Conservation (phyloP, 805 yeast genomes). For the Saccharomycopsis vini region DNA sequence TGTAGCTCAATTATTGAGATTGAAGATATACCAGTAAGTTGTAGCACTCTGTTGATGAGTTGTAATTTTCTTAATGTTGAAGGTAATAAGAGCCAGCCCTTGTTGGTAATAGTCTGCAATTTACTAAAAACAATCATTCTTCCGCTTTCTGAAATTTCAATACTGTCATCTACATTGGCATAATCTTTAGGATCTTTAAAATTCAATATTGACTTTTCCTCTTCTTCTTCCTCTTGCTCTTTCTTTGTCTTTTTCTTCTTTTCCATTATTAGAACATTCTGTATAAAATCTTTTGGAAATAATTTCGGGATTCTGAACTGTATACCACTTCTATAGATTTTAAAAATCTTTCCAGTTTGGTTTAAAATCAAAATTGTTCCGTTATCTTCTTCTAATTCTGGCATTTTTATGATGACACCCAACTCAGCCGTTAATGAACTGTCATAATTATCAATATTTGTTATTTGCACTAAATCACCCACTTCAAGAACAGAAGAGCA, state of each 20-base stretch:
- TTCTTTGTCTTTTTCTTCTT: neutral
- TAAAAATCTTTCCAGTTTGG: conserved; percentile 1
- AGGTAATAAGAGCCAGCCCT: conserved; percentile 34
- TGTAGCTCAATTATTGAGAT: conserved; percentile 31
- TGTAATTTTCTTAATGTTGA: conserved; percentile 35
- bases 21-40: conserved; percentile 34
- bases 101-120: conserved; percentile 31
- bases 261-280: neutral
- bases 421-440: conserved; percentile 1
- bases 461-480: conserved; percentile 8
- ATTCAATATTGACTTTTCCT: neutral
- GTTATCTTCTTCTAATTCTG: neutral
- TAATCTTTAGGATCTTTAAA: neutral
- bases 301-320: conserved; percentile 10
- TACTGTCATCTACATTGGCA: conserved; percentile 21
- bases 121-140: conserved; percentile 27
- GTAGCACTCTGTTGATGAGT: conserved; percentile 37
- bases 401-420: conserved; percentile 5
- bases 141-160: conserved; percentile 27
- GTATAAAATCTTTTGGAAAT: neutral
- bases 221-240: neutral
- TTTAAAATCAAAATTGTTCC: neutral
- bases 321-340: neutral
- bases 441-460: neutral
- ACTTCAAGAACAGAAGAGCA: neutral